Conservation (phyloP, 805 yeast genomes). For the Candida yuanshanica region DNA sequence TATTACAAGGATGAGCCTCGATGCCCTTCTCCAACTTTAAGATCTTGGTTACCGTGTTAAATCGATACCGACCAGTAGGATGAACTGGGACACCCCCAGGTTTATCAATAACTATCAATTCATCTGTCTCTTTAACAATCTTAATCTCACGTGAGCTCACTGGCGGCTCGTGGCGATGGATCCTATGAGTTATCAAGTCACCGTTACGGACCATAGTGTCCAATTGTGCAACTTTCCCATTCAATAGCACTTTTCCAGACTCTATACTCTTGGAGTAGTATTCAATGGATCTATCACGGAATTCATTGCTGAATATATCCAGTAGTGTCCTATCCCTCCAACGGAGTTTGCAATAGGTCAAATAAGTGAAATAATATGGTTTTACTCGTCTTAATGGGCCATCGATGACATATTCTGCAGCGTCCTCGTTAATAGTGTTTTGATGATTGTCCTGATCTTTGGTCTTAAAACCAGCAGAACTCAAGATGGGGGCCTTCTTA, state of each 20-base stretch:
- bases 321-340: constrained; percentile 83
- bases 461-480: constrained; percentile 13
- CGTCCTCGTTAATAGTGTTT: constrained; percentile 28
- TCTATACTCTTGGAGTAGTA: constrained; percentile 54
- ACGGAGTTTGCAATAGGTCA: constrained; percentile 82
- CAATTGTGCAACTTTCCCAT: constrained; percentile 53
- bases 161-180: constrained; percentile 84
- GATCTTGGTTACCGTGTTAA: constrained; percentile 70
- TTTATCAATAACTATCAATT: constrained; percentile 79
- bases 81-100: constrained; percentile 96
- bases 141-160: constrained; percentile 29
- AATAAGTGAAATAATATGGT: constrained; percentile 85
- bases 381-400: constrained; percentile 65
- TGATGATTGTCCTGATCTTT: constrained; percentile 18
- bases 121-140: constrained; percentile 53
- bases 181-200: constrained; percentile 66
- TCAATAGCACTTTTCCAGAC: constrained; percentile 71
- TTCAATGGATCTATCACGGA: constrained; percentile 66
- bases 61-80: constrained; percentile 83
- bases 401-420: constrained; percentile 48
- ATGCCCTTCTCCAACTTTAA: constrained; percentile 64
- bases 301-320: constrained; percentile 80
- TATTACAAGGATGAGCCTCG: constrained; percentile 76
- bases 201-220: constrained; percentile 75
- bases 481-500: background rate